Evolutionary conservation across 148 eudicot species (phyloP).

Genomic region (Arctostaphylos glauca): DNA sequence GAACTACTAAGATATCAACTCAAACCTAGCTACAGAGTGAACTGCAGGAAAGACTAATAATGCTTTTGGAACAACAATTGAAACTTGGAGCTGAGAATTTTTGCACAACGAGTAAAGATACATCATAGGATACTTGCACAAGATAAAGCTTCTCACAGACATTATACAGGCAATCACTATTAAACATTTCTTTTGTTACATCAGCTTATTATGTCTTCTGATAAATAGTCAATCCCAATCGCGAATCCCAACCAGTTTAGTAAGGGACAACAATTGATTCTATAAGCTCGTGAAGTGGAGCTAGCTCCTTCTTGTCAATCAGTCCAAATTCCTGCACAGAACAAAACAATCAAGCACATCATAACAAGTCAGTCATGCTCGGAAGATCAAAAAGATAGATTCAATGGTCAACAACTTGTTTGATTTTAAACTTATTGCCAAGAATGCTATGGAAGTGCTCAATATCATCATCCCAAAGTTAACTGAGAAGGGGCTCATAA

Average conservation of each 20-base stretch:
- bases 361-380: neutral
- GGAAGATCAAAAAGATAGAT: too few species aligned
- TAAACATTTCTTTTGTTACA: neutral
- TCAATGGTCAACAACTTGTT: neutral
- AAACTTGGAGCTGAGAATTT: too few species aligned
- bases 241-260: constrained; percentile 26
- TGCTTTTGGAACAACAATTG: too few species aligned
- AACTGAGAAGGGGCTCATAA: neutral
- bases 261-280: constrained; percentile 49
- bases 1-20: too few species aligned
- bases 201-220: constrained; percentile 9
- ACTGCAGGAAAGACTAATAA: too few species aligned
- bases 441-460: neutral
- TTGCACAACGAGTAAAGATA: neutral
- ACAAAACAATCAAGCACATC: neutral
- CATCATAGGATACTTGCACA: neutral
- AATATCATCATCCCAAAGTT: neutral
- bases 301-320: constrained; percentile 61
- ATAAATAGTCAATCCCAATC: neutral
- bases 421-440: neutral
- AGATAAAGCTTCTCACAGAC: constrained; percentile 4
- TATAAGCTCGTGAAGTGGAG: constrained; percentile 58
- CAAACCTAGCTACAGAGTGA: too few species aligned
- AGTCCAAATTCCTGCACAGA: constrained; percentile 30
- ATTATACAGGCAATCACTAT: neutral